A percentile compares a stretch with the other conserved stretches of the same genome.
Conservation (phyloP, 2,329 filamentous ascomycete genomes). For the Colletotrichum salicis region DNA sequence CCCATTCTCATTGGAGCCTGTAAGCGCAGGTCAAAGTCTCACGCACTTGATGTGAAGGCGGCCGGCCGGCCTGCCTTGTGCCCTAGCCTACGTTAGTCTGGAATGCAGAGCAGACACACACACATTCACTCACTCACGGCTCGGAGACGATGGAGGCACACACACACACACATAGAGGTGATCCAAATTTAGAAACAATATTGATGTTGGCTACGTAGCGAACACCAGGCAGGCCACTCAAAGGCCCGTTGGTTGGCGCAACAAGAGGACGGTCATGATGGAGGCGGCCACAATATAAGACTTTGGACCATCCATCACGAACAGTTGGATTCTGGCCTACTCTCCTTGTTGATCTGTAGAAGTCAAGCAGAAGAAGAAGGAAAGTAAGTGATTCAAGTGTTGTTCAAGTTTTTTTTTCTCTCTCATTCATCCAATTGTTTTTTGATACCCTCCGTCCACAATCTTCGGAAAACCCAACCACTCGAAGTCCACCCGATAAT, state of each 20-base stretch:
- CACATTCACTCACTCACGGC: neutral
- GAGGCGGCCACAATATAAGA: slow-evolving; percentile 67
- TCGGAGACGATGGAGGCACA: neutral
- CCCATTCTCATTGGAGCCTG: slow-evolving; percentile 56
- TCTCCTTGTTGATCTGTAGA: slow-evolving; percentile 52
- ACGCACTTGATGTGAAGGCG: slow-evolving; percentile 28
- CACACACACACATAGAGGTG: slow-evolving; percentile 12
- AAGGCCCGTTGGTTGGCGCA: slow-evolving; percentile 22
- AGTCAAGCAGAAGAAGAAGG: slow-evolving; percentile 55
- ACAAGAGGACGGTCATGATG: slow-evolving; percentile 47
- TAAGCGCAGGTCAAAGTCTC: slow-evolving; percentile 54
- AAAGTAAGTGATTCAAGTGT: slow-evolving; percentile 60
- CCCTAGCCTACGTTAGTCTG: slow-evolving; percentile 27
- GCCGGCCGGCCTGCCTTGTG: slow-evolving; percentile 31
- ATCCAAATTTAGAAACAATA: slow-evolving; percentile 37
- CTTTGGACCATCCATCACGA: slow-evolving; percentile 58
- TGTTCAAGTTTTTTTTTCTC: slow-evolving; percentile 56
- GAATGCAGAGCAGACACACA: slow-evolving; percentile 1
- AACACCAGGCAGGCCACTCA: slow-evolving; percentile 30
- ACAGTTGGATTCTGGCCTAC: slow-evolving; percentile 51
- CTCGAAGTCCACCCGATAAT: slow-evolving; percentile 39
- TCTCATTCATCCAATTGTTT: slow-evolving; percentile 49
- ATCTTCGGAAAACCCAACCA: slow-evolving; percentile 41
- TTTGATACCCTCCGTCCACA: slow-evolving; percentile 47
- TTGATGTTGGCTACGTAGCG: slow-evolving; percentile 31